A percentile compares a stretch with the other conserved stretches of the same genome.
Conservation (phyloP, 371 early-diverging fungal species). For the Mortierella sp. region DNA sequence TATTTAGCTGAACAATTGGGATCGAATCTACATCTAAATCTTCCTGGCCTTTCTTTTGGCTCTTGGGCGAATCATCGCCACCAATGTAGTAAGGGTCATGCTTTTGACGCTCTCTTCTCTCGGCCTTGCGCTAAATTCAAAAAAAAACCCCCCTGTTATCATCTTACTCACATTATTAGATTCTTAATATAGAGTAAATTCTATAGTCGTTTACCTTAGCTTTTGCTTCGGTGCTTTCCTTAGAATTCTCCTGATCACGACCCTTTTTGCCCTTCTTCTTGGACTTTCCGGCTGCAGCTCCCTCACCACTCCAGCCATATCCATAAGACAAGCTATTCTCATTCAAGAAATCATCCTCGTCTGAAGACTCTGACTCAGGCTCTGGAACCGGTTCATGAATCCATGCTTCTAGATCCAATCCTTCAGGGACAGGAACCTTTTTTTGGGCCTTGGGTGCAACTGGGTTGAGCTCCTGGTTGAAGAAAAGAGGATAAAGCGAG, state of each 20-base stretch:
- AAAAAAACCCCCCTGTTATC: not conserved
- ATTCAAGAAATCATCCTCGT: slow-evolving; percentile 57
- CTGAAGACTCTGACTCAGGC: slow-evolving; percentile 56
- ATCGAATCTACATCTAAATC: slow-evolving; percentile 84
- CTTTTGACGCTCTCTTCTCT: slow-evolving; percentile 71
- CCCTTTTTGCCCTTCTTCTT: slow-evolving; percentile 59
- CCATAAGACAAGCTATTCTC: slow-evolving; percentile 43
- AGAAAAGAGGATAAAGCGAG: slow-evolving; percentile 76
- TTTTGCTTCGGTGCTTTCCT: slow-evolving; percentile 40
- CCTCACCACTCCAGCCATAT: slow-evolving; percentile 54
- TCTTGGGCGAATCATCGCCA: slow-evolving; percentile 20
- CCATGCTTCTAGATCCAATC: slow-evolving; percentile 86
- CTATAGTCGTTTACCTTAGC: slow-evolving; percentile 29
- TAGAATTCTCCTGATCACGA: slow-evolving; percentile 36
- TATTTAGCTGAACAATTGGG: slow-evolving; percentile 81
- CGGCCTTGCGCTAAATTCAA: slow-evolving; percentile 64
- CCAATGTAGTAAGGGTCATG: slow-evolving; percentile 85
- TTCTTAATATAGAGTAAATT: not conserved
- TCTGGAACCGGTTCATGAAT: slow-evolving; percentile 81
- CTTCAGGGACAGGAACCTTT: slow-evolving; percentile 92
- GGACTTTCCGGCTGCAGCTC: slow-evolving; percentile 37
- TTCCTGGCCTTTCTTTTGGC: slow-evolving; percentile 49
- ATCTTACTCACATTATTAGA: not conserved
- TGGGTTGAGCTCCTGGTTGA: slow-evolving; percentile 89
- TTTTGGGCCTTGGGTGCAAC: slow-evolving; percentile 93